Conservation (phyloP, 371 early-diverging fungal species). For the Dinochytrium kinnereticum region DNA sequence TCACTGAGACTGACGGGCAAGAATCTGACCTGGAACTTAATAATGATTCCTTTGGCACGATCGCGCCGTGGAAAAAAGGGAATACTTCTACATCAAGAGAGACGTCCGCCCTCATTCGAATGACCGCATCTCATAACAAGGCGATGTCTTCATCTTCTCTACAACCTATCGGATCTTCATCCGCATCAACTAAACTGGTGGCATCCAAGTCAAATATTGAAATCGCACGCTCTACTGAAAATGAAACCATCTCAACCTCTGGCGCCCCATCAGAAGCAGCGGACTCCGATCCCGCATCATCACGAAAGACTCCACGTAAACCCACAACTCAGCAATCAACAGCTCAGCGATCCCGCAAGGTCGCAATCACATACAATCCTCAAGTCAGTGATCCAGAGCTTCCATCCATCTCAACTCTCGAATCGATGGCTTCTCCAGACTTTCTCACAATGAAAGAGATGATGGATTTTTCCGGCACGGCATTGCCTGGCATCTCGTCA, state of each 20-base stretch:
- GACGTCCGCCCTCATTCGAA: neutral
- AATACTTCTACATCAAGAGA: neutral
- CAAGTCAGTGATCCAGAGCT: constrained; percentile 9
- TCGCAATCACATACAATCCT: neutral
- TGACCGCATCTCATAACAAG: neutral
- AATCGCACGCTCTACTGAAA: no score
- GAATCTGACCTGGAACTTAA: neutral
- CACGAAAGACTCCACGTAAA: no score
- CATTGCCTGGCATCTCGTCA: neutral
- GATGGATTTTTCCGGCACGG: neutral
- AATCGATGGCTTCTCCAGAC: constrained; percentile 7
- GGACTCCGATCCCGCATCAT: no score
- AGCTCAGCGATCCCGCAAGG: no score
- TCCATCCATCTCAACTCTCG: constrained; percentile 6
- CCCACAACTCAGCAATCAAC: no score
- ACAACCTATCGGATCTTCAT: no score
- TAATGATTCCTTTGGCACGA: constrained; percentile 3
- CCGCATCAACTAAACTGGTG: no score
- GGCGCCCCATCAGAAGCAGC: no score
- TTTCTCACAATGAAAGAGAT: neutral
- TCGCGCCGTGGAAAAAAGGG: constrained; percentile 7
- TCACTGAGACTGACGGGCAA: neutral
- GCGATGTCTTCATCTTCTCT: neutral
- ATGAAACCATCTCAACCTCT: no score
- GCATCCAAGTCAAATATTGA: no score